Evolutionary conservation across 2,329 filamentous ascomycete genomes (phyloP), one percentile per base, ranked within the genome.

Genomic region (Fusarium abutilonis): DNA sequence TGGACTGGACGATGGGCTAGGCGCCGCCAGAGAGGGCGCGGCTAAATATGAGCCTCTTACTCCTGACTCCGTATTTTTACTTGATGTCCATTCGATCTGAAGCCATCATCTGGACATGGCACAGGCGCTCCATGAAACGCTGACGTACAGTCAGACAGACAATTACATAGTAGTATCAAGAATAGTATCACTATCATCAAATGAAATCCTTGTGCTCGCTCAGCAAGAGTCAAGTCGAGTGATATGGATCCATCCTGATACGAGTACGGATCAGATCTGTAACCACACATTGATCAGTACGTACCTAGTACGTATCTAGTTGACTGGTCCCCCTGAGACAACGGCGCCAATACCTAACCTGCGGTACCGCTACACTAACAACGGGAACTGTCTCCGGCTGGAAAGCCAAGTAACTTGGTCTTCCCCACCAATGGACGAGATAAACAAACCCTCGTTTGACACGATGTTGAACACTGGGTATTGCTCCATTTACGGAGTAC

Each of bases 351-450:
- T 64, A 19, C 19, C 19, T 19, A 42, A 53, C 43, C 50, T 67
- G 52, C 51, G 47, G 55, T 55, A 59, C 58, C 61, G 56, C 64
- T 67, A 59, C 66, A 63, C 65, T 64, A 66, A 61, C 61, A 56
- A 64, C 68, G 67, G 66, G 67, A 66, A 26, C 42, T 54, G 35
- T 48, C 8, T 28, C 26, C 26, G 26, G 26, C 26, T 28, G 26
- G 26, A 4, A 28, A 28, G 26, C 26, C 26, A 28, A 28, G 26
- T 28, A 28, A 3, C 2, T 28, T 10, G 7, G 26, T 8, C 19
- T 19, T 19, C 3, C 19, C 19, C 19, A 19, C 19, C 19, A 19
- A 19, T 19, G 19, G 19, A 19, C 19, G 19, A 28, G 26, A 28
- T 10, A 28, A 8, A 28, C 5, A 10, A 28, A 28, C 26, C 26